Evolutionary conservation across 2,329 filamentous ascomycete genomes (phyloP).

Genomic region (Beauveria scarabaeidicola): DNA sequence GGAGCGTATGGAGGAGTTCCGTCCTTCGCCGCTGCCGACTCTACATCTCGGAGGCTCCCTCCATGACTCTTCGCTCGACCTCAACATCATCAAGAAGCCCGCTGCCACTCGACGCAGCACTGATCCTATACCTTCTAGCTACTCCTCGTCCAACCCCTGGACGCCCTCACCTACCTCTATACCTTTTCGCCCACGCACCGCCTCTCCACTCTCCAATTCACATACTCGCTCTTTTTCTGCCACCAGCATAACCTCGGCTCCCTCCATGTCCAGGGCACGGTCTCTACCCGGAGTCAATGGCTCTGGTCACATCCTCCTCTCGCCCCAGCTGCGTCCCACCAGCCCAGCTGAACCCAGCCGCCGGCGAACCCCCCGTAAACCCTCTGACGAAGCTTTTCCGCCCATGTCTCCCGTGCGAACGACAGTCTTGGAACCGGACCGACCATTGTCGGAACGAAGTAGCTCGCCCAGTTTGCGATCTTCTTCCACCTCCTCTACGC

Average conservation of each 20-base stretch:
- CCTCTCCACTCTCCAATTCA: conserved; percentile 49
- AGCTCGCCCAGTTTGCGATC: conserved; percentile 40
- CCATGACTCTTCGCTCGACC: conserved; percentile 29
- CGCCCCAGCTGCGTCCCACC: conserved; percentile 42
- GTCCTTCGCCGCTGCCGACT: conserved; percentile 46
- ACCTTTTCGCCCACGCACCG: conserved; percentile 53
- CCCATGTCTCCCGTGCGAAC: conserved; percentile 43
- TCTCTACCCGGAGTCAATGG: conserved; percentile 56
- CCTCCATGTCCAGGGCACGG: conserved; percentile 53
- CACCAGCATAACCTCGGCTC: conserved; percentile 36
- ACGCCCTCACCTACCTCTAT: conserved; percentile 34
- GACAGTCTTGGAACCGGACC: conserved; percentile 48
- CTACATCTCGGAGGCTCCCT: conserved; percentile 39
- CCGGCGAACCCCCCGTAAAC: conserved; percentile 44
- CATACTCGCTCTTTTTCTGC: conserved; percentile 52
- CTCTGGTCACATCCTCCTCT: conserved; percentile 48
- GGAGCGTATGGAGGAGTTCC: conserved; percentile 59
- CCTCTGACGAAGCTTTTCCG: conserved; percentile 53
- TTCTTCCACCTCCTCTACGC: conserved; percentile 20
- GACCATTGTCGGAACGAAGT: conserved; percentile 40
- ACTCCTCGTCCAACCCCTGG: conserved; percentile 45
- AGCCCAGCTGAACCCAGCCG: conserved; percentile 49
- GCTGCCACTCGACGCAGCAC: conserved; percentile 48
- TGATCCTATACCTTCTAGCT: conserved; percentile 48
- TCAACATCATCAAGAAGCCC: conserved; percentile 41